phyloP scores from a whole-genome alignment of 2,329 filamentous ascomycete species.

The Salinomyces thailandicus region DNA sequence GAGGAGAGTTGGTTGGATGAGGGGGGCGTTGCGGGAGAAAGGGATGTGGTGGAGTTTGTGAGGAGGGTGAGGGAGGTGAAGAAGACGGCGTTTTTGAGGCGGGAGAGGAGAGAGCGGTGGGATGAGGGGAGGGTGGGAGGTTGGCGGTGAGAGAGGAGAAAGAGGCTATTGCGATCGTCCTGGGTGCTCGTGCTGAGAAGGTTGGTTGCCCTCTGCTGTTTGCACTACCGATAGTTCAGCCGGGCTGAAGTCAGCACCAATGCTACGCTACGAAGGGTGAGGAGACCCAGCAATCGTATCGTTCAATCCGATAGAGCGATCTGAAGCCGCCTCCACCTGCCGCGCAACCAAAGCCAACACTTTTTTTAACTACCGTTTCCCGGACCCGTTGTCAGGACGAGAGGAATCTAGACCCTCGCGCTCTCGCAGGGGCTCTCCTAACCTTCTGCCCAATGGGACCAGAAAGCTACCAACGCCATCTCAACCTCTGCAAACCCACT shows the following conservation, averaged over 20 bases:
- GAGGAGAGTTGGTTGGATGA: conserved; percentile 88
- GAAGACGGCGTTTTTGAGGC: conserved; percentile 65
- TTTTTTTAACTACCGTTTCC: too few relatives aligned
- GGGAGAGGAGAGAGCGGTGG: conserved; percentile 86
- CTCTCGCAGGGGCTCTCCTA: too few relatives aligned
- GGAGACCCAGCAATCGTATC: not conserved
- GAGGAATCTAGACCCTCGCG: too few relatives aligned
- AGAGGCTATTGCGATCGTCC: too few relatives aligned
- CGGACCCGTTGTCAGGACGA: too few relatives aligned
- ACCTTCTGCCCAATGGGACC: too few relatives aligned
- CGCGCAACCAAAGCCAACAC: too few relatives aligned
- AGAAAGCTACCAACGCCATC: too few relatives aligned
- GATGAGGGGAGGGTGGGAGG: conserved; percentile 91
- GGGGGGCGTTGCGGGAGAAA: conserved; percentile 54
- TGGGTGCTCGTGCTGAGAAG: not conserved
- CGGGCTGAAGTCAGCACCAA: not conserved
- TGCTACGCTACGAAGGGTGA: not conserved
- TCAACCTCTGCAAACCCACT: too few relatives aligned
- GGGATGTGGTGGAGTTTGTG: conserved; percentile 79
- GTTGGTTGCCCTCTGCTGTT: not conserved
- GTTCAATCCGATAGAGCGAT: too few relatives aligned
- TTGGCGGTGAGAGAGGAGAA: conserved; percentile 58
- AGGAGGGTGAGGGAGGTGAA: conserved; percentile 69
- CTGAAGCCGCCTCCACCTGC: too few relatives aligned
- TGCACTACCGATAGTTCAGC: not conserved